Percentiles rank a stretch among this genome's conserved stretches.
phyloP scores from a whole-genome alignment of 176 grass and related monocot genomes.

The Raddia guianensis region DNA sequence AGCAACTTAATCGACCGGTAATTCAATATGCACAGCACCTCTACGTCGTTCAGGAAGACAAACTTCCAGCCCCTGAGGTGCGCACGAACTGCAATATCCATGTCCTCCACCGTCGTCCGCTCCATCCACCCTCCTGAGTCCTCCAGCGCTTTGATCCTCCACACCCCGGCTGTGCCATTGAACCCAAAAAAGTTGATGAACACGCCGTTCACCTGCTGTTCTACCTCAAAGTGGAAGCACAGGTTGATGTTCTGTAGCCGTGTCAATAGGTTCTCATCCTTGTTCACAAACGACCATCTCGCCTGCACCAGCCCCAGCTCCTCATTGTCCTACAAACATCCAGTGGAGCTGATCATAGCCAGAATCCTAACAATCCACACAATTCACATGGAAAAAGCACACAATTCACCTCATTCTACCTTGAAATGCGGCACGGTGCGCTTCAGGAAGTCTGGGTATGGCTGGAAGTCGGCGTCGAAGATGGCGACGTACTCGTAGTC shows the following conservation, averaged over 20 bases:
- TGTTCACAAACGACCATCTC: slow-evolving; percentile 93
- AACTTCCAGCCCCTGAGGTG: slow-evolving; percentile 95
- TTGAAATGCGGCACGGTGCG: slow-evolving; percentile 83
- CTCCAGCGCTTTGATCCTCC: slow-evolving; percentile 80
- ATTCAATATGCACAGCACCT: slow-evolving; percentile 41
- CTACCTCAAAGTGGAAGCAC: slow-evolving; percentile 97
- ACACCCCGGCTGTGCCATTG: slow-evolving; percentile 92
- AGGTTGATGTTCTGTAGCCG: slow-evolving; percentile 90
- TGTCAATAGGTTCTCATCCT: slow-evolving; percentile 89
- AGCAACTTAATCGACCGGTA: background rate
- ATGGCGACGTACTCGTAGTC: slow-evolving; percentile 89
- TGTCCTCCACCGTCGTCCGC: slow-evolving; percentile 93
- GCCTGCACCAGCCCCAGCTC: slow-evolving; percentile 80
- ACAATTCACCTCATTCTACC: slow-evolving; percentile 44
- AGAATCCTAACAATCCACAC: background rate
- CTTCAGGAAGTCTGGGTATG: slow-evolving; percentile 75
- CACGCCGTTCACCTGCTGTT: slow-evolving; percentile 88
- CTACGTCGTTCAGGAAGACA: slow-evolving; percentile 88
- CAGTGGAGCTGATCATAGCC: background rate
- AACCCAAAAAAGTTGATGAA: slow-evolving; percentile 96
- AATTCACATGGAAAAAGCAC: background rate
- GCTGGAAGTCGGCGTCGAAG: slow-evolving; percentile 94
- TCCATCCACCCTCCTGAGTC: slow-evolving; percentile 93
- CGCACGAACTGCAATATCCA: slow-evolving; percentile 88
- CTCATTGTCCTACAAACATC: slow-evolving; percentile 64